Evolutionary conservation across 495 filamentous ascomycete species (phyloP), one percentile per base, ranked within the genome.

Genomic region (Aspergillus heteromorphus): DNA sequence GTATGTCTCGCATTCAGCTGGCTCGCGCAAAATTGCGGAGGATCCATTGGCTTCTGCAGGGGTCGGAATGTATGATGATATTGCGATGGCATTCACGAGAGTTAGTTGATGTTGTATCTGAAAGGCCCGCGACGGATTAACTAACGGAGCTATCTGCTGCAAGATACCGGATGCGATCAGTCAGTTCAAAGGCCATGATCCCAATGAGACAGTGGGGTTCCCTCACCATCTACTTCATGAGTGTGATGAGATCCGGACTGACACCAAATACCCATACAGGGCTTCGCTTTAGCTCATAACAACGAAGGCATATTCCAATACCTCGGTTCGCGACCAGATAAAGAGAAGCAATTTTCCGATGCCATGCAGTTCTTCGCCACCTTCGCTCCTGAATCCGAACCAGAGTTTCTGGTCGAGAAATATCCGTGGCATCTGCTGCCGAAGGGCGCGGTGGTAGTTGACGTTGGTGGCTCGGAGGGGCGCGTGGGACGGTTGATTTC

Each of bases 1-100:
- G 11, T 57, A 71, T 34, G 75, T 85, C 53, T 70, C 72, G 9
- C 82, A 85, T 60, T 81, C 47, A 23, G 13, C 43, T 13, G 20
- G 4, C 17, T 47, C 43, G 43, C 43, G 43, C 43, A 1, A 7
- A n/a, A 14, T 47, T 29, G 43, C 10, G 14, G 20, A 47, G 14
- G 29, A 20, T 11, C 20, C 43, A 3, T 11, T 29, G 9, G 16
- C 21, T n/a, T 14, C 0, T n/a, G 31, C 31, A 10, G 31, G 31
- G 11, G 13, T 34, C 9, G 31, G 2, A 4, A 4, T 6, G 31
- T 34, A 6, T 34, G 3, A 34, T 14, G 31, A 34, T 6, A 6
- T 34, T 10, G 2, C 8, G 8, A 14, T 2, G 5, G 5, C 31
- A 2, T 34, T 10, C 13, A 2, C 31, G 8, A 10, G 31, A 2